These are phyloP conservation scores for Xylaria palmicola DNA, from an alignment of 495 filamentous ascomycete genomes.

Conservation along the genomic window DNA sequence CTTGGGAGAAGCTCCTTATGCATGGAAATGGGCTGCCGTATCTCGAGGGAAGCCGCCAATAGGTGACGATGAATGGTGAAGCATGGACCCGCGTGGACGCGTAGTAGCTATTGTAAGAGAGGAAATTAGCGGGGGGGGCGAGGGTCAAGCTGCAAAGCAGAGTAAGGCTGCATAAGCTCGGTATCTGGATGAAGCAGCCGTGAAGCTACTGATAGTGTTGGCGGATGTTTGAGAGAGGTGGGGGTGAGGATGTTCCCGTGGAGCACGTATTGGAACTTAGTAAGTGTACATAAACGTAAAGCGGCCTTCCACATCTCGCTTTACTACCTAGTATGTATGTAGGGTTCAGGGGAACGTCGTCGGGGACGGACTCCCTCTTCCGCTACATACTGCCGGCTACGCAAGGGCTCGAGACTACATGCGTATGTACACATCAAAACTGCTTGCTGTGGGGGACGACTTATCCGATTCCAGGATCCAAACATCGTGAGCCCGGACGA, in stretches of 20 bases:
- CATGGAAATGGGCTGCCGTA: background rate
- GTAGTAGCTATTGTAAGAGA: background rate
- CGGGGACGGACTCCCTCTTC: no score
- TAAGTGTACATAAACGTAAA: background rate
- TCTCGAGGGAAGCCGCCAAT: background rate
- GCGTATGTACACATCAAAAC: no score
- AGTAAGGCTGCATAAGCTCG: constrained; percentile 15
- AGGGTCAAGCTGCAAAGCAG: background rate
- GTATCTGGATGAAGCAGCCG: constrained; percentile 7
- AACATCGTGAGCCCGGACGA: background rate
- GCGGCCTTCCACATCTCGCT: background rate
- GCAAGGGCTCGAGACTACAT: no score
- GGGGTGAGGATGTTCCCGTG: constrained; percentile 6
- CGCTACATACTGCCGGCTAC: no score
- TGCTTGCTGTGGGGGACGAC: no score
- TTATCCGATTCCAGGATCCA: no score
- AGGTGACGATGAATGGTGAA: background rate
- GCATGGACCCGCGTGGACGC: background rate
- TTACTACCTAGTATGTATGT: no score
- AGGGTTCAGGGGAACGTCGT: background rate
- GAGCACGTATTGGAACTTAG: background rate
- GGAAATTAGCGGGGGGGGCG: constrained; percentile 1
- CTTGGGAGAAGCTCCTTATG: background rate
- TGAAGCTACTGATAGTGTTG: constrained; percentile 4
- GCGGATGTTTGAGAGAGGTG: constrained; percentile 10